Evolutionary conservation across 139 green algal genomes (phyloP), one percentile per base, ranked within the genome.

Genomic region (Dunaliella sp.): DNA sequence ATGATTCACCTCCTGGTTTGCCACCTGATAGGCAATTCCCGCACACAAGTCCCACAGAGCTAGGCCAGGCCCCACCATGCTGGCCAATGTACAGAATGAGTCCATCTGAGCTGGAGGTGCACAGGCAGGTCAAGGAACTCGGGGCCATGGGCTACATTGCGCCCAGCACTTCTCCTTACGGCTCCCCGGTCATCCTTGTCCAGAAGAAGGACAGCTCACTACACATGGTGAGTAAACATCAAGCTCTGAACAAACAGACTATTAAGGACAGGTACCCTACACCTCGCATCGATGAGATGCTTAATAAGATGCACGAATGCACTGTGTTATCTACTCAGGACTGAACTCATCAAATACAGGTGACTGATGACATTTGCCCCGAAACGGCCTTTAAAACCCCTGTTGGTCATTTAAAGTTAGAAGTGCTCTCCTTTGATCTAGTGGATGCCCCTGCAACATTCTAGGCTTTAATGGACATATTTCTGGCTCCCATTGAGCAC

Each of bases 371-470:
- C 0, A 73, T 84, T 33, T 34, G 83, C 0, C 82, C 76, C 26
- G 86, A 89, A 28, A 86, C 86, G 2, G 86, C 86, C 0, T 88
- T 88, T 37, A 36, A 31, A 38, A 91, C 87, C 32, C 87, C 57
- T 2, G 82, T 84, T 72, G 88, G 88, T 1, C 81, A 90, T 34
- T 92, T 83, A 79, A 80, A 93, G 48, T 83, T 88, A 28, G 76
- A 37, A 1, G 90, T 93, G 0, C 48, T 94, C 0, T 28, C 65
- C 32, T 88, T 94, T 59, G 90, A 91, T 0, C 82, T 95, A 3
- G 84, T 73, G 25, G 94, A 95, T 77, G 92, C 92, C 1, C 92
- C 91, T 2, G 75, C 87, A 1, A 88, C 86, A 3, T 96, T 94
- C 57, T 85, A 92, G 36, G 28, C 32, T 24, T 1, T 89, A 2